Evolutionary conservation across 1,284 basidiomycete genomes (phyloP), one percentile per base, ranked within the genome.

Genomic region (Puccinia triticina): DNA sequence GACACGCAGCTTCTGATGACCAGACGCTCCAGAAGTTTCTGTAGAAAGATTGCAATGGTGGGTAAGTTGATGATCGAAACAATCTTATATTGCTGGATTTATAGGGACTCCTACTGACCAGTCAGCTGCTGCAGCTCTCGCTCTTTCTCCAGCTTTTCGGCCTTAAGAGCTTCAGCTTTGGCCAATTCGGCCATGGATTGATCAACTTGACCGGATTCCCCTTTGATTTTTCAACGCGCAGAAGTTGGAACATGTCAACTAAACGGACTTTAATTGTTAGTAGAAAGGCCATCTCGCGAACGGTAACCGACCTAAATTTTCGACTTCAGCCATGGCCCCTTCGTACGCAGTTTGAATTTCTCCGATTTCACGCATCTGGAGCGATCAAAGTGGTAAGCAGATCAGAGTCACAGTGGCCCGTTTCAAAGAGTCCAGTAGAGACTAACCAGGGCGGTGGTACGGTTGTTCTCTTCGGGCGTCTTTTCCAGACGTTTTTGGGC

Each of bases 301-400:
- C 83, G 55, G 83, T 61, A 77, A 71, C 90, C 85, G 85, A 92
- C 94, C 97, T 43, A 99, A 89, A 50, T 91, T 90, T 89, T 99
- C 97, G 85, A 99, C 98, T 89, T 98, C 98, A 87, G 96, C 94
- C 80, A 96, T 99, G 71, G 95, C 96, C 84, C 95, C 95, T 88
- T 98, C 95, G 86, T 98, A 98, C 82, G 97, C 96, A 84, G 98
- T 89, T 89, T 99, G 96, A 86, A 99, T 97, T 89, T 99, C 97
- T 83, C 94, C 95, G 88, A 99, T 98, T 90, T 99, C 97, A 85
- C 95, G 91, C 95, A 99, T 99, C 93, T 94, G 85, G 29, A 55
- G 11, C 12, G 16, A n/a, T 72, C 53, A 46, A 18, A 18, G 12
- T 16, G 67, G 26, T 37, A 40, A 64, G 34, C 55, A 37, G 67